These are phyloP conservation scores for Vitis hybrid DNA, from an alignment of 177 flowering plant genomes.

Conservation along the genomic window DNA sequence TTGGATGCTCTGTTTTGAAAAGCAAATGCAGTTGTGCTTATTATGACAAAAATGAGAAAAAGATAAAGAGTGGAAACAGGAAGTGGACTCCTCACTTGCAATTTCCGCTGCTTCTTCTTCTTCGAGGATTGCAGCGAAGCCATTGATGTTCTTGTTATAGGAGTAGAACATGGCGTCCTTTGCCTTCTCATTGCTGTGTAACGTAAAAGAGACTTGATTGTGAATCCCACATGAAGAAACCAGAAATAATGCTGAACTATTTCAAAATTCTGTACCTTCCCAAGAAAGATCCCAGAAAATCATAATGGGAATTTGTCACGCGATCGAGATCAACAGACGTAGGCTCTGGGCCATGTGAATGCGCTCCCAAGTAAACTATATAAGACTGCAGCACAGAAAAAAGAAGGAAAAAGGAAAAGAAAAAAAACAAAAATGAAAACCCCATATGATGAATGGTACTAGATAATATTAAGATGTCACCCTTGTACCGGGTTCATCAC, in stretches of 20 bases:
- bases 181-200: slow-evolving; percentile 19
- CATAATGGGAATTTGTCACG: slow-evolving; percentile 35
- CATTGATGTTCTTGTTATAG: slow-evolving; percentile 35
- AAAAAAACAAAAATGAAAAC: background rate
- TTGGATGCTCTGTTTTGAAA: slow-evolving; percentile 25
- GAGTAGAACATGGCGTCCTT: slow-evolving; percentile 42
- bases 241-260: background rate
- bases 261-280: slow-evolving; percentile 28
- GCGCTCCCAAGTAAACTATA: slow-evolving; percentile 52
- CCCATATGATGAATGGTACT: too few relatives aligned
- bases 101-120: slow-evolving; percentile 35
- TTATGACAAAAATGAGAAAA: background rate
- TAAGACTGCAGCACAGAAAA: slow-evolving; percentile 36
- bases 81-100: slow-evolving; percentile 21
- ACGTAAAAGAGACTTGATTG: background rate
- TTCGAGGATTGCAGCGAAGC: slow-evolving; percentile 42
- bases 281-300: slow-evolving; percentile 37
- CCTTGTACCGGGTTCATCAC: background rate
- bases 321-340: slow-evolving; percentile 18
- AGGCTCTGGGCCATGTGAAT: slow-evolving; percentile 27
- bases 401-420: background rate
- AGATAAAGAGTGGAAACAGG: background rate
- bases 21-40: background rate
- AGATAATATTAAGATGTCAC: too few relatives aligned
- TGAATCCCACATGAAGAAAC: slow-evolving; percentile 6